Conservation (phyloP, 2,329 filamentous ascomycete species). For the Penicillium carneum region DNA sequence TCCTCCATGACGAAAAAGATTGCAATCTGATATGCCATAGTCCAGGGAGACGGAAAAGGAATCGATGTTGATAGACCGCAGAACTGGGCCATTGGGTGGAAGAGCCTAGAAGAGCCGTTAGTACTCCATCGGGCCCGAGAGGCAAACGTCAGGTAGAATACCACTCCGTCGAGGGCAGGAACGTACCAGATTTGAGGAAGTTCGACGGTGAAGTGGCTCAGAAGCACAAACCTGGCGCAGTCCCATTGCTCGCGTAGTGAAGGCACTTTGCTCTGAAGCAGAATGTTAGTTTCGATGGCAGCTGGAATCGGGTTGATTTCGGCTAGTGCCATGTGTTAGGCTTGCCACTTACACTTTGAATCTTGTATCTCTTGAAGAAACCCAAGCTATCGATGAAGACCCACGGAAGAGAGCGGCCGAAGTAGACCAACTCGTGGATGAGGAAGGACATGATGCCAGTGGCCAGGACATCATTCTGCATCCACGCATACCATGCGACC, state of each 20-base stretch:
- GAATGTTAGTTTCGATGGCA: conserved; percentile 14
- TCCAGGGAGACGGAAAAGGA: conserved; percentile 84
- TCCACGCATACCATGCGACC: conserved; percentile 93
- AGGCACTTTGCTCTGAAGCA: conserved; percentile 5
- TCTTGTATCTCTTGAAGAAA: conserved; percentile 25
- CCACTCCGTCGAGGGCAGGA: conserved; percentile 18
- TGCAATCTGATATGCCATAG: conserved; percentile 38
- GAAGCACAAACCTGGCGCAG: too few relatives aligned
- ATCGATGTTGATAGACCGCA: conserved; percentile 87
- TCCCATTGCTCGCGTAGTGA: too few relatives aligned
- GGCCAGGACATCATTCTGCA: conserved; percentile 92
- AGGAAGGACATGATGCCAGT: conserved; percentile 88
- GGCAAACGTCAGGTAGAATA: conserved; percentile 13
- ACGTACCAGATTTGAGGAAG: not conserved
- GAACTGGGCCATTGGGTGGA: conserved; percentile 94
- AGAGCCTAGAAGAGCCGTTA: conserved; percentile 64
- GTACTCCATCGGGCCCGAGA: conserved; percentile 14
- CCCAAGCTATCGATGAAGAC: conserved; percentile 75
- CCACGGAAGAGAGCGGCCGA: conserved; percentile 86
- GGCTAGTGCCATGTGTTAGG: conserved; percentile 19
- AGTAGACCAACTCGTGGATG: conserved; percentile 92
- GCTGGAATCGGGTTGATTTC: conserved; percentile 17
- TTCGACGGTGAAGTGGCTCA: too few relatives aligned
- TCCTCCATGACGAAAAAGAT: too few relatives aligned
- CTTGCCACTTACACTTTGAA: conserved; percentile 24